Conservation (phyloP, 352 stramenopile genomes). For the Phytophthora sp. region DNA sequence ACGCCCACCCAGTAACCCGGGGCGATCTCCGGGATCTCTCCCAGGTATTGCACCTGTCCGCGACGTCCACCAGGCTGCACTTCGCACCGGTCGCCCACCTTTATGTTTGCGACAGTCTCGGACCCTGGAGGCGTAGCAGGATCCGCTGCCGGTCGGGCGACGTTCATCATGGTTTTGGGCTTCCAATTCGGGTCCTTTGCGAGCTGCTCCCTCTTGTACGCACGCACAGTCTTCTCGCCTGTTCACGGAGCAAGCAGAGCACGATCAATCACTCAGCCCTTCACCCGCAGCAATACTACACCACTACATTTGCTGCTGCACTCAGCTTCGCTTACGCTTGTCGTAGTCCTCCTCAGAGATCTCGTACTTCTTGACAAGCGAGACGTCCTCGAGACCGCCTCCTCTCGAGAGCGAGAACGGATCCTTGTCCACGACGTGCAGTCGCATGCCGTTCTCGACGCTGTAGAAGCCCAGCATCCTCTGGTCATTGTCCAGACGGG, state of each 20-base stretch:
- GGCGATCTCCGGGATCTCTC: constrained; percentile 91
- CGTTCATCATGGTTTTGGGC: constrained; percentile 83
- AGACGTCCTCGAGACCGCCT: constrained; percentile 97
- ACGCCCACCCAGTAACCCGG: constrained; percentile 95
- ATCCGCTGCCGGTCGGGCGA: constrained; percentile 34
- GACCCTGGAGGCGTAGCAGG: constrained; percentile 54
- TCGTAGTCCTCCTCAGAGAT: constrained; percentile 99
- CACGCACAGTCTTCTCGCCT: constrained; percentile 96
- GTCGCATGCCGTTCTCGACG: constrained; percentile 90
- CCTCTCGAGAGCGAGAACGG: constrained; percentile 95
- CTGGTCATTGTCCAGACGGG: constrained; percentile 72
- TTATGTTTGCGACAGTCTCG: constrained; percentile 85
- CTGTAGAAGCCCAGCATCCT: constrained; percentile 93
- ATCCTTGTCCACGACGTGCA: constrained; percentile 97
- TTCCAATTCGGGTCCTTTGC: constrained; percentile 96
- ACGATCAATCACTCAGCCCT: neutral
- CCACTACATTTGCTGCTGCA: neutral
- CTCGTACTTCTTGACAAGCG: constrained; percentile 97
- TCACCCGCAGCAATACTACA: neutral
- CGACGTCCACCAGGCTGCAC: constrained; percentile 95
- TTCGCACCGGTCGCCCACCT: constrained; percentile 96
- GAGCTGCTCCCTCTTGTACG: constrained; percentile 96
- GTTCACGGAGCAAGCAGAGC: constrained; percentile 2
- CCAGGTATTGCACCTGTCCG: constrained; percentile 93
- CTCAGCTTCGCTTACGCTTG: constrained; percentile 74